Conservation (phyloP, 2,329 filamentous ascomycete genomes). For the Pleurostoma richardsiae region DNA sequence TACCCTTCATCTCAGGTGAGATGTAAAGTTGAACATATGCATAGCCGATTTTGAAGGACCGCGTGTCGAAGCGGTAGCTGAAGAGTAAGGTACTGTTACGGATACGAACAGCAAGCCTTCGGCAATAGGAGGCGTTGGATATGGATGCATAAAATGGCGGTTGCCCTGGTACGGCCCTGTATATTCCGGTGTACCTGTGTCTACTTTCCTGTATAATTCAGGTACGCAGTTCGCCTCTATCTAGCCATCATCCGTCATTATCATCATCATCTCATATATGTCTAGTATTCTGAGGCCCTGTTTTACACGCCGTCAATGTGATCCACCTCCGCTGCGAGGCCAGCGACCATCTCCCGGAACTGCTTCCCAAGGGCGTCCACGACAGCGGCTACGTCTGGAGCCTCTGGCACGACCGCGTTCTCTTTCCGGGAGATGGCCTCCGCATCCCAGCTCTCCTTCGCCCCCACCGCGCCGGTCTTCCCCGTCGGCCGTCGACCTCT, state of each 20-base stretch:
- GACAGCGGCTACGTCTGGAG: conserved; percentile 4
- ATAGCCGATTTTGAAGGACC: too few relatives aligned
- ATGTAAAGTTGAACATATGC: too few relatives aligned
- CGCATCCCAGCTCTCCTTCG: conserved; percentile 11
- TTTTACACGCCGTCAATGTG: not conserved
- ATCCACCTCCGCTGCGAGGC: conserved; percentile 3
- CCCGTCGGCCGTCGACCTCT: conserved; percentile 35
- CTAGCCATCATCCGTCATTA: not conserved
- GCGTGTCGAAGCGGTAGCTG: too few relatives aligned
- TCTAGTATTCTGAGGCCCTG: too few relatives aligned
- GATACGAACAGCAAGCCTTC: too few relatives aligned
- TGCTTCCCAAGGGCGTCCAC: conserved; percentile 4
- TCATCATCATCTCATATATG: not conserved
- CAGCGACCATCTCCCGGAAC: conserved; percentile 4
- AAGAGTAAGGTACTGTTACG: too few relatives aligned
- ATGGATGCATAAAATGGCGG: too few relatives aligned
- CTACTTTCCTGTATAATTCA: not conserved
- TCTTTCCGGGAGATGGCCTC: conserved; percentile 6
- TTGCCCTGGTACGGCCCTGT: not conserved
- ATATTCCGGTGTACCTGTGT: not conserved
- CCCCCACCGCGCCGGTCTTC: conserved; percentile 29
- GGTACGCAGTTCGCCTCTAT: not conserved
- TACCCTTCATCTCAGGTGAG: too few relatives aligned
- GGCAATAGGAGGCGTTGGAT: too few relatives aligned
- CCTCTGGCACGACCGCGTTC: conserved; percentile 2